These are phyloP conservation scores for Jimgerdemannia lactiflua DNA, from an alignment of 192 early-diverging fungal species.

Conservation along the genomic window DNA sequence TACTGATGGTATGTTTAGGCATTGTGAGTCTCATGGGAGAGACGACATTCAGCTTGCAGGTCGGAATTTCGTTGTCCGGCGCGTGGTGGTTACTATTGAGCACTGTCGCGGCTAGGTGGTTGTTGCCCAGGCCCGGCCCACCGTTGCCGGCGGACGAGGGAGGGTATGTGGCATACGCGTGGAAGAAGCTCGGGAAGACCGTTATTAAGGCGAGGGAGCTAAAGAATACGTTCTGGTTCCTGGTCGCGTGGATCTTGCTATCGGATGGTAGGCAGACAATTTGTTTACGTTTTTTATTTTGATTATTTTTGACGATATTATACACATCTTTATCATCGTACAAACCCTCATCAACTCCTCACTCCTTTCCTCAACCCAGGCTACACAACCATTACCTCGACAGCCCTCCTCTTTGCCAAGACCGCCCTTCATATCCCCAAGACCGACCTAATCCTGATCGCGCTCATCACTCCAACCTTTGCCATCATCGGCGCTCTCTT, in stretches of 20 bases:
- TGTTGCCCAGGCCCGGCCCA: constrained; percentile 42
- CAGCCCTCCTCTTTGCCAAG: constrained; percentile 58
- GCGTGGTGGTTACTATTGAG: constrained; percentile 52
- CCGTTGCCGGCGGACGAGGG: constrained; percentile 30
- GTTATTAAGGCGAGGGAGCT: constrained; percentile 44
- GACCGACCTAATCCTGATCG: constrained; percentile 41
- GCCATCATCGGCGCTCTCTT: constrained; percentile 47
- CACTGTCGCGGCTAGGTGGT: constrained; percentile 32
- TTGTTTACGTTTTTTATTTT: not conserved
- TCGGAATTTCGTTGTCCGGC: constrained; percentile 45
- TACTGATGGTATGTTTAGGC: constrained; percentile 36
- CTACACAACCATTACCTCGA: constrained; percentile 49
- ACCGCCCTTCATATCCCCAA: constrained; percentile 45
- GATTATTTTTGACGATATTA: not conserved
- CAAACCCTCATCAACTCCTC: not conserved
- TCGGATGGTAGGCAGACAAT: constrained; percentile 42
- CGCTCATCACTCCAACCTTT: constrained; percentile 50
- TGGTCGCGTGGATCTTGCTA: constrained; percentile 63
- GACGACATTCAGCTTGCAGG: constrained; percentile 33
- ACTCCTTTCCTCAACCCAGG: not conserved
- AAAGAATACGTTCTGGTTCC: constrained; percentile 49
- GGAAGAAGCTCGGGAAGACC: constrained; percentile 36
- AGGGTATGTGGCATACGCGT: constrained; percentile 35
- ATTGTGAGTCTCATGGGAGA: constrained; percentile 33
- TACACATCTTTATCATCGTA: not conserved